Percentiles rank a stretch among this genome's conserved stretches.
Conservation (phyloP, 2,329 filamentous ascomycete species). For the Escovopsis sp. region DNA sequence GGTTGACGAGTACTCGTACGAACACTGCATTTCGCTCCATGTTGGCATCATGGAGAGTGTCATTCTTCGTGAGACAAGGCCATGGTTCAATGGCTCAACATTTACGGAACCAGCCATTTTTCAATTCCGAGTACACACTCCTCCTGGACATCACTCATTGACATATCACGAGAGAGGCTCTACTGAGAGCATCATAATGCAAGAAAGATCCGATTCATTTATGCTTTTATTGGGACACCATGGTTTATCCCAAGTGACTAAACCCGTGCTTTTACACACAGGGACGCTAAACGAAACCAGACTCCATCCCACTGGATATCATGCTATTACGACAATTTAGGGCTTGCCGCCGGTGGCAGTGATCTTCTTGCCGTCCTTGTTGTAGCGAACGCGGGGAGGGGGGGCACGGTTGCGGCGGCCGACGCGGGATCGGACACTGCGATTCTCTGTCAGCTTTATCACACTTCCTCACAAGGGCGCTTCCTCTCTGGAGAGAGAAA, state of each 20-base stretch:
- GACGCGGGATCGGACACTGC: conserved; percentile 88
- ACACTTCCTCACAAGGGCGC: conserved; percentile 14
- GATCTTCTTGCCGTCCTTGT: conserved; percentile 99
- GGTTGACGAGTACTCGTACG: too few relatives aligned
- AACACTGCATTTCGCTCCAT: too few relatives aligned
- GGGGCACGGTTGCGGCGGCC: conserved; percentile 98
- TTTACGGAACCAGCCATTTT: too few relatives aligned
- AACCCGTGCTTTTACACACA: conserved; percentile 23
- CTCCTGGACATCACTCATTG: not conserved
- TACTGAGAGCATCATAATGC: not conserved
- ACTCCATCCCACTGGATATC: conserved; percentile 19
- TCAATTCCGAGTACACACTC: too few relatives aligned
- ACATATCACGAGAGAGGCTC: not conserved
- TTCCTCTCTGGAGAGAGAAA: conserved; percentile 9
- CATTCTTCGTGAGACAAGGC: too few relatives aligned
- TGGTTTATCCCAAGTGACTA: conserved; percentile 20
- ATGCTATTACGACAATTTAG: conserved; percentile 17
- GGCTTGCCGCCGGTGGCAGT: conserved; percentile 49
- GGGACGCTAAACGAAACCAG: conserved; percentile 21
- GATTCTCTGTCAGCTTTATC: conserved; percentile 25
- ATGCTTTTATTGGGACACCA: conserved; percentile 7
- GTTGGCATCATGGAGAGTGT: too few relatives aligned
- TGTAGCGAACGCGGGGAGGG: conserved; percentile 94
- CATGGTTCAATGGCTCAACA: too few relatives aligned
- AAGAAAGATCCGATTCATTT: conserved; percentile 13